Evolutionary conservation across 2,329 filamentous ascomycete species (phyloP).

Genomic region (Teratosphaeria pseudoeucalypti): DNA sequence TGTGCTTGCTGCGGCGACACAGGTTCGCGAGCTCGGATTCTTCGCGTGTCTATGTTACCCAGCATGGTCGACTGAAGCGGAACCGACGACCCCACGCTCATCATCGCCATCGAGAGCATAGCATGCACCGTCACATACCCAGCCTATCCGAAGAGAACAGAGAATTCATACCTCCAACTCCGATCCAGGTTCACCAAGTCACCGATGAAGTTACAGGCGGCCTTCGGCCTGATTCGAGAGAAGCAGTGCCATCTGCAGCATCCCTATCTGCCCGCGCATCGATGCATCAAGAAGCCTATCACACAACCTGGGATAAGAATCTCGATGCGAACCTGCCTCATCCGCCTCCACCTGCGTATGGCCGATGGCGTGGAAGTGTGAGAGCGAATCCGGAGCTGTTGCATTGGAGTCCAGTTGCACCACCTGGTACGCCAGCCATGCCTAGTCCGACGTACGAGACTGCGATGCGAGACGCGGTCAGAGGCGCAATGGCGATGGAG

Average conservation of each 20-base stretch:
- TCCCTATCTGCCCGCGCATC: conserved; percentile 1
- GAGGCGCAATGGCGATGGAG: neutral
- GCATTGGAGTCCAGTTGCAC: conserved; percentile 50
- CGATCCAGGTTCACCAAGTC: conserved; percentile 66
- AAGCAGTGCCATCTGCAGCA: conserved; percentile 11
- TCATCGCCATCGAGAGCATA: conserved; percentile 23
- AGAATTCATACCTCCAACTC: conserved; percentile 57
- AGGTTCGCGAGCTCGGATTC: neutral
- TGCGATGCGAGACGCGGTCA: conserved; percentile 9
- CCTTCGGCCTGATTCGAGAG: conserved; percentile 12
- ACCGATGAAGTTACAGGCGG: conserved; percentile 39
- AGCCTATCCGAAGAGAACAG: conserved; percentile 4
- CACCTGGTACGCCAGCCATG: conserved; percentile 12
- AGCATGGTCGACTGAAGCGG: conserved; percentile 3
- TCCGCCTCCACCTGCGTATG: conserved; percentile 68
- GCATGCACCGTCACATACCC: conserved; percentile 9
- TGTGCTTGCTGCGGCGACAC: conserved; percentile 48
- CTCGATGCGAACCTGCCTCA: conserved; percentile 12
- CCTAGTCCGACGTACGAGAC: conserved; percentile 25
- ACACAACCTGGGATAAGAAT: conserved; percentile 15
- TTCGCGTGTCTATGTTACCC: conserved; percentile 1
- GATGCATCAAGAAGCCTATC: conserved; percentile 17
- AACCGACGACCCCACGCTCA: conserved; percentile 2
- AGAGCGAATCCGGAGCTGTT: conserved; percentile 71
- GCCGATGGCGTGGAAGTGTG: conserved; percentile 74